Base-by-base conservation (phyloP, 164 flowering plant genomes). In the Annona cherimola region DNA sequence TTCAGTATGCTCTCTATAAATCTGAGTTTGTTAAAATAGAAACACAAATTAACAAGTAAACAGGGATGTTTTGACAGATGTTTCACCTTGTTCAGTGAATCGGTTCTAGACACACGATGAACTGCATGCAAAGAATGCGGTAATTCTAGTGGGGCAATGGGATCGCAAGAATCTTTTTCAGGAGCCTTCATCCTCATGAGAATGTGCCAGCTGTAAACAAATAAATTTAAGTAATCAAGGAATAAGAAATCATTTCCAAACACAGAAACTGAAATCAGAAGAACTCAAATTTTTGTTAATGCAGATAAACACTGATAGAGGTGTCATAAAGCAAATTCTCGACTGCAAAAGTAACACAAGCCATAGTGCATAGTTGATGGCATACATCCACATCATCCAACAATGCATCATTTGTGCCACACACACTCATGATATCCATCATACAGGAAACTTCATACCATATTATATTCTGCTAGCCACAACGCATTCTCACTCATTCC, bases 81-180 rank as follows among this genome's bases (percentile, higher is more conserved):
- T 35, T 54, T 50, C 42, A 92, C 98, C 90, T 72, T 75, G 74
- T 87, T 89, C 43, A 86, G 76, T 71, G 74, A 45, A 73, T 94
- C 93, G n/a, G 84, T 73, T 4, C 75, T 67, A 45, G 93, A 86
- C 62, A 90, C 90, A 35, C 90, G 93, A 39, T 89, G 92, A 77
- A 92, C 84, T 73, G 97, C 93, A 80, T 90, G 98, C 84, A 94
- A 78, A 42, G 97, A 88, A 81, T 90, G 96, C n/a, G 97, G 97
- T 64, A 94, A 83, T 20, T 89, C 98, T 35, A 90, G 90, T 68
- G 96, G 91, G 50, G 96, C 88, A 80, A 90, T 81, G 18, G 96
- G 95, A 66, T 94, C 96, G 79, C 90, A 90, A 43, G 87, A 59
- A 64, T 89, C 91, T 69, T 86, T 84, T 71, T 81, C 75, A 16